phyloP scores from a whole-genome alignment of 192 early-diverging fungal genomes.

The Phlyctochytrium arcticum region DNA sequence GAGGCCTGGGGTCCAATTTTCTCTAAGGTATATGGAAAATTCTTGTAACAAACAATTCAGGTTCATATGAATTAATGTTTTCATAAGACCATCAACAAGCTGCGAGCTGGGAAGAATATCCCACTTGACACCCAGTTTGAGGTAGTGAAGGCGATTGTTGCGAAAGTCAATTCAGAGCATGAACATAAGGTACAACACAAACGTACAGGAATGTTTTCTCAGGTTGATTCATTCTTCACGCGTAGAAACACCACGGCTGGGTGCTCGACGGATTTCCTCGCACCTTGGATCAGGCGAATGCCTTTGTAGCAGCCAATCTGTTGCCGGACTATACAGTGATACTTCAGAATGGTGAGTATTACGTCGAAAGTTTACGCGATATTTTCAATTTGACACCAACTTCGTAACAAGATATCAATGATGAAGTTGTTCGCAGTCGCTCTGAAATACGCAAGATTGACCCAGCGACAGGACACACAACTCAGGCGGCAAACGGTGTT shows the following conservation, averaged over 20 bases:
- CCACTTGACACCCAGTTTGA: background rate
- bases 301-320: slow-evolving; percentile 29
- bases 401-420: slow-evolving; percentile 35
- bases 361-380: background rate
- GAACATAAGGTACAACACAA: background rate
- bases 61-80: no score
- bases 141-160: background rate
- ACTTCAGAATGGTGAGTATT: slow-evolving; percentile 34
- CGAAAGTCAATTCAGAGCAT: background rate
- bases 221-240: background rate
- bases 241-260: slow-evolving; percentile 34
- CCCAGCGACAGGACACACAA: slow-evolving; percentile 19
- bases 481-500: background rate
- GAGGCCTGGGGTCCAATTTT: background rate
- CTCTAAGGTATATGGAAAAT: no score
- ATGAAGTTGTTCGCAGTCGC: slow-evolving; percentile 24
- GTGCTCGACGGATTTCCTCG: slow-evolving; percentile 51
- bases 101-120: no score
- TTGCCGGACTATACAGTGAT: slow-evolving; percentile 30
- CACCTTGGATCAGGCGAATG: slow-evolving; percentile 44
- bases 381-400: background rate
- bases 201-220: no score
- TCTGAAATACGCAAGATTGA: slow-evolving; percentile 9
- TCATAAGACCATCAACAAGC: no score
- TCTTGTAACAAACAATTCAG: no score